phyloP scores from a whole-genome alignment of 805 yeast genomes.

The Yarrowia sp. region DNA sequence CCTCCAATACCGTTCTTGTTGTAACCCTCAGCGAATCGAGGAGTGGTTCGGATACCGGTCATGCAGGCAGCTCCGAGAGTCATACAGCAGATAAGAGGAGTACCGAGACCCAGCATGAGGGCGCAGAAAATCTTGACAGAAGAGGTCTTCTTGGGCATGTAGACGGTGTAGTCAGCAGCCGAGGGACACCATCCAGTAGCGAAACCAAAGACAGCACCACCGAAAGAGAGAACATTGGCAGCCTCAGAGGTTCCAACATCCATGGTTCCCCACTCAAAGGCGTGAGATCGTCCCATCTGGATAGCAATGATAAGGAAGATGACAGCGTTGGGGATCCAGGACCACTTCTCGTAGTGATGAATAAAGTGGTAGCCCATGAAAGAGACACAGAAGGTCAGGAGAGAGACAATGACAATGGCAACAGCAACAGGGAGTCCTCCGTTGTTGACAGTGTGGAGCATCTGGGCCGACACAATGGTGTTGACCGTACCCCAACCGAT shows the following conservation, averaged over 20 bases:
- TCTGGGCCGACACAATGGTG: constrained; percentile 83
- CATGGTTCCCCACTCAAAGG: constrained; percentile 56
- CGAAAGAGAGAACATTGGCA: constrained; percentile 74
- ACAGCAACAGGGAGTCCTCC: constrained; percentile 81
- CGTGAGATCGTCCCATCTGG: constrained; percentile 64
- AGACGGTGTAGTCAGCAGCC: constrained; percentile 89
- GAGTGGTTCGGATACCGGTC: constrained; percentile 55
- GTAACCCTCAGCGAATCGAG: constrained; percentile 52
- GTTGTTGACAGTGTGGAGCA: constrained; percentile 70
- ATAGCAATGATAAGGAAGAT: constrained; percentile 77
- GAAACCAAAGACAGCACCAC: constrained; percentile 80
- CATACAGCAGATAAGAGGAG: constrained; percentile 71
- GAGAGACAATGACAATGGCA: constrained; percentile 71
- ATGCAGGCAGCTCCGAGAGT: constrained; percentile 84
- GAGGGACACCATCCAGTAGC: constrained; percentile 95
- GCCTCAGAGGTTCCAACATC: constrained; percentile 65
- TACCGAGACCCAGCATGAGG: constrained; percentile 59
- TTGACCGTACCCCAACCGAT: constrained; percentile 96
- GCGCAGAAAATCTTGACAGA: constrained; percentile 59
- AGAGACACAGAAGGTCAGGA: constrained; percentile 66
- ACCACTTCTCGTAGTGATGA: constrained; percentile 77
- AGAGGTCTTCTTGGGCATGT: constrained; percentile 68
- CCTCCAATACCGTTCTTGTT: constrained; percentile 68
- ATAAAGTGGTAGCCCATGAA: constrained; percentile 82
- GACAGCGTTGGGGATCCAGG: constrained; percentile 80